phyloP scores from a whole-genome alignment of 2,329 filamentous ascomycete genomes.

The Tolypocladium ophioglossoides region DNA sequence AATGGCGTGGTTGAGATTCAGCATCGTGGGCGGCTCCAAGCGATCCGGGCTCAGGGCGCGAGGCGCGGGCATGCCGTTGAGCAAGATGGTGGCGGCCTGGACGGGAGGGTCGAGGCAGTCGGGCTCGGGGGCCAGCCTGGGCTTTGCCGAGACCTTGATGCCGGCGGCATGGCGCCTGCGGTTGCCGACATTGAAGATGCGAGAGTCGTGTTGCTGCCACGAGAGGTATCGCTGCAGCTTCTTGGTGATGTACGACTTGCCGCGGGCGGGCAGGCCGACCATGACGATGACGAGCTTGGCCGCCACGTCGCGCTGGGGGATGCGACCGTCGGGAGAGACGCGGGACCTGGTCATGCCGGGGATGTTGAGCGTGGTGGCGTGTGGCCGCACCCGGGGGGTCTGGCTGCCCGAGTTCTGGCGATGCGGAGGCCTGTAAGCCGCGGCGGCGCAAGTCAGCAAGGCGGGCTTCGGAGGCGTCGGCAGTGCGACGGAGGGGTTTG shows the following conservation, averaged over 20 bases:
- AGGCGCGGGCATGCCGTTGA: conserved; percentile 39
- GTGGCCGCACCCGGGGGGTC: conserved; percentile 67
- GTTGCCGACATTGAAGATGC: conserved; percentile 96
- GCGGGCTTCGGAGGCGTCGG: neutral
- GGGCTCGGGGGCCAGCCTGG: conserved; percentile 22
- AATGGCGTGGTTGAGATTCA: conserved; percentile 21
- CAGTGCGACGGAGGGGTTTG: neutral
- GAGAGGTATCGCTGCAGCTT: conserved; percentile 92
- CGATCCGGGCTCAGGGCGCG: conserved; percentile 14
- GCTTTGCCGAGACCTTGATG: conserved; percentile 25
- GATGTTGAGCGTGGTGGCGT: conserved; percentile 93
- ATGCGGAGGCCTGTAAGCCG: conserved; percentile 45
- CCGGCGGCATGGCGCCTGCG: conserved; percentile 72
- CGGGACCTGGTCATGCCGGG: conserved; percentile 92
- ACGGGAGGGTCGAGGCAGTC: conserved; percentile 32
- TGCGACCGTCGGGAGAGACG: conserved; percentile 90
- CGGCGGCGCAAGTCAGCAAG: neutral
- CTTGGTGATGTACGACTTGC: conserved; percentile 98
- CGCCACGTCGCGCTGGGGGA: conserved; percentile 86
- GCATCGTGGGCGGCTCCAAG: conserved; percentile 24
- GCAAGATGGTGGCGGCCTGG: conserved; percentile 45
- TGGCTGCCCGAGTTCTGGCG: conserved; percentile 65
- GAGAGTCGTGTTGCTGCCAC: conserved; percentile 93
- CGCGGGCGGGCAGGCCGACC: conserved; percentile 89
- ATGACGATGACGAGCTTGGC: conserved; percentile 97